Evolutionary conservation across 495 filamentous ascomycete species (phyloP).

Genomic region (Oleoguttula mirabilis): DNA sequence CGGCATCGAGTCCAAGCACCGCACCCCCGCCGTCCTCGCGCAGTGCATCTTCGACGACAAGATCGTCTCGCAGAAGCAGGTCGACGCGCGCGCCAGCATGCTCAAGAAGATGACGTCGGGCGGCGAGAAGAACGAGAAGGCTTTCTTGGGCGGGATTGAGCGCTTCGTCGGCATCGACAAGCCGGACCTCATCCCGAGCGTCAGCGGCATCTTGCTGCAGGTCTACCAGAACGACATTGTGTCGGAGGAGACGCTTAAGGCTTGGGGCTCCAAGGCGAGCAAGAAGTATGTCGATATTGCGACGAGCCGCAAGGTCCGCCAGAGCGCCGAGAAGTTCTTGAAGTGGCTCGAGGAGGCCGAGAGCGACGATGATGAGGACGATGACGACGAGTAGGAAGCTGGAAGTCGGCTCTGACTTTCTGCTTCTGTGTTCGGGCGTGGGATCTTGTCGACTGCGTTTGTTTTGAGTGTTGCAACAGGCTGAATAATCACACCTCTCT

Average conservation of each 20-base stretch:
- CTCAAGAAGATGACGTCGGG: constrained; percentile 77
- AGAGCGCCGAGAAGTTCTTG: constrained; percentile 85
- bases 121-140: constrained; percentile 88
- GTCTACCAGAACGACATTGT: constrained; percentile 84
- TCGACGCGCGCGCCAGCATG: constrained; percentile 65
- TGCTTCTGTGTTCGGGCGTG: too few relatives aligned
- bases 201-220: constrained; percentile 72
- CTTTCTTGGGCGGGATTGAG: constrained; percentile 92
- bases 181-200: constrained; percentile 61
- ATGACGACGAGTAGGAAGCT: too few relatives aligned
- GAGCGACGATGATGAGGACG: constrained; percentile 64
- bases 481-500: too few relatives aligned
- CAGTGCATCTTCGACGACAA: constrained; percentile 88
- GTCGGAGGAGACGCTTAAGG: constrained; percentile 73
- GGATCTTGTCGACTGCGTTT: too few relatives aligned
- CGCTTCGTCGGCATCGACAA: constrained; percentile 78
- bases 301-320: constrained; percentile 90
- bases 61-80: constrained; percentile 78
- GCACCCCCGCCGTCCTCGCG: constrained; percentile 79
- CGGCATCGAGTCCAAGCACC: constrained; percentile 90
- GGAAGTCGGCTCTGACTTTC: too few relatives aligned
- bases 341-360: constrained; percentile 88
- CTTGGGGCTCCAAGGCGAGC: constrained; percentile 87
- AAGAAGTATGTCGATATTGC: constrained; percentile 90
- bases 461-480: too few relatives aligned